A percentile compares a stretch with the other conserved stretches of the same genome.
phyloP scores from a whole-genome alignment of 352 stramenopile genomes.

The Globisporangium cylindrosporum region DNA sequence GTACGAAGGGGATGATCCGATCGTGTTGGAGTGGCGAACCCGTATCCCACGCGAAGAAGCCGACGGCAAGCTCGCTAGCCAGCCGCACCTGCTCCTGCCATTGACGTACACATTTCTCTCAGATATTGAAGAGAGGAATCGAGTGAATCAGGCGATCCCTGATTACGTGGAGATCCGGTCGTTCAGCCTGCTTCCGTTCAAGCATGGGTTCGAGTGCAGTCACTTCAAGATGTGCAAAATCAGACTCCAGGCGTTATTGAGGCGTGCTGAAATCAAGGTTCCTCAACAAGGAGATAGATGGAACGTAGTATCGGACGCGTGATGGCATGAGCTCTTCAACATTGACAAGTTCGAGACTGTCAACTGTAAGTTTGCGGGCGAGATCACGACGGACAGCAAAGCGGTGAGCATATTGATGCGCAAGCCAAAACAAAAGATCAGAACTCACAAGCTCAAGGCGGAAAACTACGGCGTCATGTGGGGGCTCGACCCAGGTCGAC shows the following conservation, averaged over 20 bases:
- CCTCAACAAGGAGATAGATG: neutral
- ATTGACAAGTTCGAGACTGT: constrained; percentile 19
- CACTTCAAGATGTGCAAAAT: constrained; percentile 22
- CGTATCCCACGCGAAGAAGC: neutral
- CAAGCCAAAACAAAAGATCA: constrained; percentile 13
- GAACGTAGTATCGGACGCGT: neutral
- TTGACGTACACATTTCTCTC: constrained; percentile 8
- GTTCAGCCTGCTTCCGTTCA: constrained; percentile 19
- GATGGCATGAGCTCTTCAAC: constrained; percentile 14
- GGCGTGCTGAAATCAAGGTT: constrained; percentile 1
- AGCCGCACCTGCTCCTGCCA: neutral
- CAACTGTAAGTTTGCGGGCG: constrained; percentile 2
- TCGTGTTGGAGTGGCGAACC: constrained; percentile 6
- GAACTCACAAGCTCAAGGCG: neutral
- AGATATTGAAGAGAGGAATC: constrained; percentile 12
- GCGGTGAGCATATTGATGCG: constrained; percentile 17
- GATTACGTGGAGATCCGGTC: constrained; percentile 6
- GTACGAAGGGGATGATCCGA: constrained; percentile 4
- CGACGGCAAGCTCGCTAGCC: constrained; percentile 7
- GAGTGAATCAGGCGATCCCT: neutral
- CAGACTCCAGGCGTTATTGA: constrained; percentile 6
- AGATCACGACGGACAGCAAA: constrained; percentile 21
- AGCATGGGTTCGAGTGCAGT: constrained; percentile 20
- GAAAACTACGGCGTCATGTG: constrained; percentile 12
- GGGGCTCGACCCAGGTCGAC: constrained; percentile 17